These are phyloP conservation scores for Ascochyta rabiei DNA, from an alignment of 2,329 filamentous ascomycete species.

Conservation along the genomic window DNA sequence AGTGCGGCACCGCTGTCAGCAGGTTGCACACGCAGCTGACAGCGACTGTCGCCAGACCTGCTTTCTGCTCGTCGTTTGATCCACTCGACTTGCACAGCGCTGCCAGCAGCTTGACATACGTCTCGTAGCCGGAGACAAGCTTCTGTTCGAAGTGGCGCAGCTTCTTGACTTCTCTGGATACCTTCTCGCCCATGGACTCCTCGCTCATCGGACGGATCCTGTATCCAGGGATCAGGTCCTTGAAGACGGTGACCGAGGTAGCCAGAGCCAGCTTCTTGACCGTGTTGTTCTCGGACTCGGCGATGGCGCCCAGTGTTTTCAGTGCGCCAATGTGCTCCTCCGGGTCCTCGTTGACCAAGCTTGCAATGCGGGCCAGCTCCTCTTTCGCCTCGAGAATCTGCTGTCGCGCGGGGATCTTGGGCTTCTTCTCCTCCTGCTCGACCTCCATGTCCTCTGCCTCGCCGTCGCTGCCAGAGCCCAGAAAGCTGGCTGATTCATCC, in stretches of 20 bases:
- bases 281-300: slow-evolving; percentile 69
- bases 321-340: slow-evolving; percentile 86
- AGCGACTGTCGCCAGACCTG: slow-evolving; percentile 71
- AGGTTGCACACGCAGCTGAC: slow-evolving; percentile 85
- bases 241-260: slow-evolving; percentile 89
- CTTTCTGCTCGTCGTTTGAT: slow-evolving; percentile 45
- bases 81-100: slow-evolving; percentile 67
- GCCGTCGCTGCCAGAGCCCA: slow-evolving; percentile 61
- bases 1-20: slow-evolving; percentile 84
- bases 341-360: slow-evolving; percentile 84
- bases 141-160: slow-evolving; percentile 86
- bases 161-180: slow-evolving; percentile 89
- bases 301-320: slow-evolving; percentile 76
- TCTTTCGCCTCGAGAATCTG: slow-evolving; percentile 90
- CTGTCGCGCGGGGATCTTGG: slow-evolving; percentile 73
- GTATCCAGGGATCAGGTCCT: slow-evolving; percentile 95
- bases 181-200: slow-evolving; percentile 74
- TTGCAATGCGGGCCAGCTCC: slow-evolving; percentile 83
- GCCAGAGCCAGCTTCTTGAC: slow-evolving; percentile 86
- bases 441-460: slow-evolving; percentile 52
- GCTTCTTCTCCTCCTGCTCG: slow-evolving; percentile 57
- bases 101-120: slow-evolving; percentile 78
- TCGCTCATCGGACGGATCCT: slow-evolving; percentile 83
- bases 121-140: slow-evolving; percentile 82
- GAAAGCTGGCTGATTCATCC: slow-evolving; percentile 66